A percentile compares a stretch with the other conserved stretches of the same genome.
phyloP scores from a whole-genome alignment of 306 rosid species.

The Pterocarpus santalinus region DNA sequence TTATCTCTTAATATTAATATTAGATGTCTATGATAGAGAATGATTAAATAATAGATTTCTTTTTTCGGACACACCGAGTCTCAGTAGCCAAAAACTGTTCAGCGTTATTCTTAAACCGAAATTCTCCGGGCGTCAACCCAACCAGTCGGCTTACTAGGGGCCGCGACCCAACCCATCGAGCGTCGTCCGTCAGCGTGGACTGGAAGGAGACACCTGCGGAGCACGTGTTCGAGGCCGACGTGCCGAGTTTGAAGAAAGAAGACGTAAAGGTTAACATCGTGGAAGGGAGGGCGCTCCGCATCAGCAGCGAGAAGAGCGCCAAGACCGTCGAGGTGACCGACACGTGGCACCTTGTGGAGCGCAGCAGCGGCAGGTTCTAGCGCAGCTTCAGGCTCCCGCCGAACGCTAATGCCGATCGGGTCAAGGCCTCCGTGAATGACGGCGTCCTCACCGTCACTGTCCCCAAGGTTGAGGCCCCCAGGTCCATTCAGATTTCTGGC shows the following conservation, averaged over 20 bases:
- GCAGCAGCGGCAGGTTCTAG: conserved; percentile 52
- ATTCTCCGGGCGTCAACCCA: no score
- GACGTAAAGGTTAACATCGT: conserved; percentile 48
- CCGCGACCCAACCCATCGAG: no score
- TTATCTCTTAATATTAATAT: no score
- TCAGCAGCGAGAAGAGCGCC: conserved; percentile 44
- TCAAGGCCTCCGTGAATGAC: conserved; percentile 50
- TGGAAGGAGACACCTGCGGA: conserved; percentile 47
- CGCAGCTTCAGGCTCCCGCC: conserved; percentile 53
- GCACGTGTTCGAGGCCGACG: conserved; percentile 48
- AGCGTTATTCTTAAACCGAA: no score
- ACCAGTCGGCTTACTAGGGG: no score
- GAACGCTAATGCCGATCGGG: conserved; percentile 38
- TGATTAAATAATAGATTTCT: no score
- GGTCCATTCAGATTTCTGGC: conserved; percentile 44
- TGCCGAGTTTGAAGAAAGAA: conserved; percentile 44
- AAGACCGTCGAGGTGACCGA: conserved; percentile 40
- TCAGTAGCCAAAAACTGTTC: no score
- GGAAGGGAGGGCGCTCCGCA: conserved; percentile 44
- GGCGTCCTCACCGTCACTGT: conserved; percentile 57
- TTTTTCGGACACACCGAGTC: no score
- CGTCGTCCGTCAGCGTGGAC: conserved; percentile 1
- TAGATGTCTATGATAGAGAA: no score
- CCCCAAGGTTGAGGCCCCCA: conserved; percentile 43
- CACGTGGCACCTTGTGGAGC: conserved; percentile 53